These are phyloP conservation scores for Calonectria honghensis DNA, from an alignment of 2,329 filamentous ascomycete species.

Conservation along the genomic window DNA sequence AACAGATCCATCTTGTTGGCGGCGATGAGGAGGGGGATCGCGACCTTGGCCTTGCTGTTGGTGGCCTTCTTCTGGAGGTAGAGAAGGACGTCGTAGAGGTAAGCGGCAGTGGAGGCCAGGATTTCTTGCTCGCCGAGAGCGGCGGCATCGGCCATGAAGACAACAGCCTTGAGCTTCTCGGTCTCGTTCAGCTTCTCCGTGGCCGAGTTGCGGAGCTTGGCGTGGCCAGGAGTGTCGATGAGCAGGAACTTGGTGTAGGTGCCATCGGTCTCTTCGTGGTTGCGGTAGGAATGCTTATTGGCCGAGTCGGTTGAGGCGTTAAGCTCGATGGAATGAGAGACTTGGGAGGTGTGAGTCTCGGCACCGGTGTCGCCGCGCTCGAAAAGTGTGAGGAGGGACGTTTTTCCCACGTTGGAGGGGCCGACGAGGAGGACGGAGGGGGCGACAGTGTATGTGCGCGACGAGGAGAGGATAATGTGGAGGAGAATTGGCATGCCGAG, in stretches of 20 bases:
- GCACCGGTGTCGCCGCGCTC: slow-evolving; percentile 70
- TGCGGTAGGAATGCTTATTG: slow-evolving; percentile 67
- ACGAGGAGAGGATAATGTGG: slow-evolving; percentile 83
- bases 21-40: slow-evolving; percentile 86
- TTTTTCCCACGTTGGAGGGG: slow-evolving; percentile 90
- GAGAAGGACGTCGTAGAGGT: slow-evolving; percentile 93
- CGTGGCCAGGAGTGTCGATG: slow-evolving; percentile 94
- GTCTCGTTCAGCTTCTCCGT: slow-evolving; percentile 68
- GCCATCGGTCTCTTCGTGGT: slow-evolving; percentile 73
- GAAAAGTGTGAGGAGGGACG: slow-evolving; percentile 85
- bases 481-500: slow-evolving; percentile 85
- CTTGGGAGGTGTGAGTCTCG: slow-evolving; percentile 74
- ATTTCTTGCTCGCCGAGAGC: slow-evolving; percentile 75
- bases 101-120: slow-evolving; percentile 84
- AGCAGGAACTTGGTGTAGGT: slow-evolving; percentile 83
- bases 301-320: slow-evolving; percentile 69
- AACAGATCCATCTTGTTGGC: slow-evolving; percentile 98
- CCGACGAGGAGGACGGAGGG: slow-evolving; percentile 89
- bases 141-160: slow-evolving; percentile 93
- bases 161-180: slow-evolving; percentile 79
- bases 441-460: slow-evolving; percentile 77
- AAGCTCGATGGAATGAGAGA: slow-evolving; percentile 71
- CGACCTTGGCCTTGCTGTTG: slow-evolving; percentile 57
- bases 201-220: slow-evolving; percentile 88
- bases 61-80: slow-evolving; percentile 84